Evolutionary conservation across 148 eudicot species (phyloP).

Genomic region (Polygonum maritimum): DNA sequence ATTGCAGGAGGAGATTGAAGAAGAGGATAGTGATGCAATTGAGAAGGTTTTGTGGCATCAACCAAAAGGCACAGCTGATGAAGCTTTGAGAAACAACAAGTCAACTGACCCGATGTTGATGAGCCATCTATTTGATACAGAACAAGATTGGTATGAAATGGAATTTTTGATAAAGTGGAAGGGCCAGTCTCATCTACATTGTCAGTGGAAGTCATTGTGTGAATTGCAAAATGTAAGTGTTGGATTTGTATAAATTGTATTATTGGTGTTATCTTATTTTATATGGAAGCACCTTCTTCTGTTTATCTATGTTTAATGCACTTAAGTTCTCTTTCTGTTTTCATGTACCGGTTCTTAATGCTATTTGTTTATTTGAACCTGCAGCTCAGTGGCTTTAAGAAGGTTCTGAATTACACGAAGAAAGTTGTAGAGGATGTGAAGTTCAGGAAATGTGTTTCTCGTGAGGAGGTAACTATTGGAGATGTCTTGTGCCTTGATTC

Average conservation of each 20-base stretch:
- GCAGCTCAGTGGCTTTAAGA: conserved; percentile 98
- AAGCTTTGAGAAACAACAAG: conserved; percentile 58
- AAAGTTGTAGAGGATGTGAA: conserved; percentile 74
- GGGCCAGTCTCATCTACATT: conserved; percentile 94
- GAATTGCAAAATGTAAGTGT: conserved; percentile 79
- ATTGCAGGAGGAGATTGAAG: conserved; percentile 72
- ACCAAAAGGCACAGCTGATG: conserved; percentile 90
- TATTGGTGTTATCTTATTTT: neutral
- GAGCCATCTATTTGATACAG: conserved; percentile 70
- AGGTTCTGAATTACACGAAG: conserved; percentile 87
- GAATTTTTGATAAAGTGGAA: conserved; percentile 97
- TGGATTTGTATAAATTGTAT: neutral
- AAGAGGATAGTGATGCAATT: conserved; percentile 81
- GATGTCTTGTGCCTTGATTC: conserved; percentile 1
- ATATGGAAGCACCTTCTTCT: neutral
- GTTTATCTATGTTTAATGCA: neutral
- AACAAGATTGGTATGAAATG: conserved; percentile 83
- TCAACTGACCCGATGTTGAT: conserved; percentile 68
- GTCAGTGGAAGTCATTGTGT: conserved; percentile 71
- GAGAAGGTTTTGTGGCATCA: conserved; percentile 98
- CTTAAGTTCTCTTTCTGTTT: neutral
- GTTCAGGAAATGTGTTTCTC: conserved; percentile 76
- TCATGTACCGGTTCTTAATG: neutral
- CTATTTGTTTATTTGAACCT: conserved; percentile 11
- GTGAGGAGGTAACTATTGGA: conserved; percentile 66